A percentile compares a stretch with the other conserved stretches of the same genome.
phyloP scores from a whole-genome alignment of 75 land plant species.

The Pseudotsuga menziesii region DNA sequence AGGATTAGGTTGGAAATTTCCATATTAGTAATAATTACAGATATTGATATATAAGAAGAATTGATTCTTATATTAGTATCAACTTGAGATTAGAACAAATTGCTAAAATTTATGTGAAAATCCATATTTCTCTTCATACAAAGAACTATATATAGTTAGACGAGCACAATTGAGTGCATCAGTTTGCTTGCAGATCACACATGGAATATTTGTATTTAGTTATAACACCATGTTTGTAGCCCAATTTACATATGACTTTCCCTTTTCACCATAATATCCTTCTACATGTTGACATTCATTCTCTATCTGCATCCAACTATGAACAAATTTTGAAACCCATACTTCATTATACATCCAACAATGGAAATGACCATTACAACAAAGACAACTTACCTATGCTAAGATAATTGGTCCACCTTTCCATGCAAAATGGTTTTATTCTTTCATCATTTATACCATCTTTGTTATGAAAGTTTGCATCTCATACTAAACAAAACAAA shows the following conservation, averaged over 20 bases:
- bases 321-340: neutral
- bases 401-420: conserved; percentile 88
- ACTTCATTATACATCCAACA: no score
- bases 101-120: neutral
- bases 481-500: conserved; percentile 25
- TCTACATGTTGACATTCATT: conserved; percentile 61
- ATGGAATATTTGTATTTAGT: conserved; percentile 34
- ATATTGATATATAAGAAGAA: conserved; percentile 35
- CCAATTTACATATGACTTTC: conserved; percentile 51
- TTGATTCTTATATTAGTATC: neutral
- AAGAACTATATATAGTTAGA: neutral
- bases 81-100: neutral
- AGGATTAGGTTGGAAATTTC: conserved; percentile 42
- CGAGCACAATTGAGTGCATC: conserved; percentile 62
- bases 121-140: no score
- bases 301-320: conserved; percentile 41
- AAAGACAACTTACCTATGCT: conserved; percentile 42
- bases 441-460: conserved; percentile 55
- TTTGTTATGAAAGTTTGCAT: conserved; percentile 66
- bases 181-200: conserved; percentile 69
- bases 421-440: conserved; percentile 42
- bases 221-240: conserved; percentile 46
- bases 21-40: conserved; percentile 67
- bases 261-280: conserved; percentile 32
- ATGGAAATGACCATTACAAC: neutral